Percentiles rank a stretch among this genome's conserved stretches.
Conservation (phyloP, 148 eudicot genomes). For the Silene conica region DNA sequence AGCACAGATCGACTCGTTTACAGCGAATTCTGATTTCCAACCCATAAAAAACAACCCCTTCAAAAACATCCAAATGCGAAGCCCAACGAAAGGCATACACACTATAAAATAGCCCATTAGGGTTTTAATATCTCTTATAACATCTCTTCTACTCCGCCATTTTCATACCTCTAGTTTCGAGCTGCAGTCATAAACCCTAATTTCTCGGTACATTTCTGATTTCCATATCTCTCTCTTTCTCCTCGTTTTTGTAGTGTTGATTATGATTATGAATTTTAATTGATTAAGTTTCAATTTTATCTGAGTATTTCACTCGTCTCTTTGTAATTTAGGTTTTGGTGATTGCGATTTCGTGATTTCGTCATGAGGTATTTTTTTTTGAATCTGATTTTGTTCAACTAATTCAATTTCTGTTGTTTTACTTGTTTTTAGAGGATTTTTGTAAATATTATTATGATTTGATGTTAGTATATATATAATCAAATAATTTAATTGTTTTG, state of each 20-base stretch:
- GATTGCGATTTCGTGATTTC: neutral
- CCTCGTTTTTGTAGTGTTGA: too few relatives aligned
- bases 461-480: neutral
- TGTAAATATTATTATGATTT: neutral
- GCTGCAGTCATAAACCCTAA: slow-evolving; percentile 25
- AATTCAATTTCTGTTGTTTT: too few relatives aligned
- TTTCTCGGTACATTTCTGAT: slow-evolving; percentile 19
- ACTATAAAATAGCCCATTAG: neutral
- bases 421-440: too few relatives aligned
- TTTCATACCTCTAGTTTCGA: neutral
- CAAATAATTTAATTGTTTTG: neutral
- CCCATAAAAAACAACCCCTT: too few relatives aligned
- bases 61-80: too few relatives aligned
- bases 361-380: too few relatives aligned
- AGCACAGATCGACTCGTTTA: too few relatives aligned
- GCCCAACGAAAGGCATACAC: too few relatives aligned
- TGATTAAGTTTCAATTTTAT: neutral
- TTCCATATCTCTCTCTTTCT: neutral
- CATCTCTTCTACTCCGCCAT: neutral
- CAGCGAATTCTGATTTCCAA: too few relatives aligned
- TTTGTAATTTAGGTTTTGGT: slow-evolving; percentile 13
- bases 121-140: neutral
- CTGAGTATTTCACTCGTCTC: neutral
- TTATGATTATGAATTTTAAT: neutral
- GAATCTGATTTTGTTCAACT: too few relatives aligned